Evolutionary conservation across 1,284 basidiomycete species (phyloP), one percentile per base, ranked within the genome.

Genomic region (Trametes pubescens): DNA sequence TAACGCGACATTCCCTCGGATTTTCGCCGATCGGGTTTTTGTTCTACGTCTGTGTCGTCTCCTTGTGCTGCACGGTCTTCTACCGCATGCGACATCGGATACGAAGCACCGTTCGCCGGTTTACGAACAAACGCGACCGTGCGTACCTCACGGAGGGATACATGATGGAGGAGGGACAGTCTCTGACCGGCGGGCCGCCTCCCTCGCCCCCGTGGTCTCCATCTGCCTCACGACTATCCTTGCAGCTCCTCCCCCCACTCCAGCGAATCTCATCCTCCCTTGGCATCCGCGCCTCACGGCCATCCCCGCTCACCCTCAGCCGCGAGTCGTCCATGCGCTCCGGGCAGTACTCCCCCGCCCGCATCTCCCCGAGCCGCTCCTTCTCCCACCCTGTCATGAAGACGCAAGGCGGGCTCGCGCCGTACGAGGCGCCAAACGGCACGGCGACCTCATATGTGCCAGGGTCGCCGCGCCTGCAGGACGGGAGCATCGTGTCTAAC

Each of bases 11-110:
- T 29, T 86, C 86, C 0, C 82, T 92, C 38, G 90, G 91, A 0
- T 91, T 92, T 73, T 90, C 90, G 2, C 85, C 86, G 16, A 79
- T 91, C 24, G 75, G 85, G 18, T 79, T 90, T 70, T 65, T 90
- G 7, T 81, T 89, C 70, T 87, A 86, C 70, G 61, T 82, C 11
- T 69, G 81, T 54, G 67, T 84, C 40, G 70, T 84, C 37, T 72
- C 79, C 47, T 57, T 84, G 35, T 51, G 86, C 56, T 62, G 81
- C 21, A 73, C 82, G 49, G 67, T 86, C 44, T 74, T 74, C 26
- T 86, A 81, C 65, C 87, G 90, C 6, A 69, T 92, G 62, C 84
- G 89, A 46, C 82, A 85, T 53, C 79, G 80, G 34, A 71, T 90
- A 11, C 79, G 85, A 29, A 72, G 80, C 13, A 76, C 78, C 26